Percentiles rank a stretch among this genome's conserved stretches.
Conservation (phyloP, 176 grass and related monocot genomes). For the Phoenix roebelenii region DNA sequence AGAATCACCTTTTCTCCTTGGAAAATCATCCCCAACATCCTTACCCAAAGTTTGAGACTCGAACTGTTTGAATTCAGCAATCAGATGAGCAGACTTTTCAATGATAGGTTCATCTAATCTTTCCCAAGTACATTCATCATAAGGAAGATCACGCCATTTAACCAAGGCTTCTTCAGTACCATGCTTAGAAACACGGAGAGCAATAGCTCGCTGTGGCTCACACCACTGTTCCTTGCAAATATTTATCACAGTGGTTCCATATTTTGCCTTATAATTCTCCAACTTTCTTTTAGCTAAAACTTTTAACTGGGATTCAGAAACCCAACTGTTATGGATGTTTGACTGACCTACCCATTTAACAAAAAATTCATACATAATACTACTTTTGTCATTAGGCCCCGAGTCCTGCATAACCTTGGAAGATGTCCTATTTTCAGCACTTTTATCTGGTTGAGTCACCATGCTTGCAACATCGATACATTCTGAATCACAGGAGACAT, state of each 20-base stretch:
- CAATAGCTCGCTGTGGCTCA: conserved; percentile 71
- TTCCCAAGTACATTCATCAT: conserved; percentile 99
- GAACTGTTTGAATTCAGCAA: conserved; percentile 56
- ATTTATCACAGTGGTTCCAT: conserved; percentile 71
- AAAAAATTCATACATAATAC: conserved; percentile 58
- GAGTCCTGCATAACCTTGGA: conserved; percentile 16
- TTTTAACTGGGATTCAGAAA: conserved; percentile 77
- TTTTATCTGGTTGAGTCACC: conserved; percentile 27
- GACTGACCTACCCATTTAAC: conserved; percentile 92
- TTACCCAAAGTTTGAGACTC: conserved; percentile 61
- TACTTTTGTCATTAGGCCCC: conserved; percentile 15
- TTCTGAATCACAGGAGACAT: conserved; percentile 7
- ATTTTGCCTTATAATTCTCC: conserved; percentile 94
- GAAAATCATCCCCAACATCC: conserved; percentile 30
- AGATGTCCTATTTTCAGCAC: conserved; percentile 29
- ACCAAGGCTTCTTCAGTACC: conserved; percentile 64
- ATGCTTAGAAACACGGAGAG: conserved; percentile 40
- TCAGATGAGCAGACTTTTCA: conserved; percentile 58
- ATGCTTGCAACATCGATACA: not conserved
- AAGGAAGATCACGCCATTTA: conserved; percentile 83
- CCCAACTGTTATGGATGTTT: conserved; percentile 89
- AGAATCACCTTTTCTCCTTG: conserved; percentile 36
- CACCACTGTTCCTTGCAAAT: conserved; percentile 91
- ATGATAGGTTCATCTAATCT: conserved; percentile 77
- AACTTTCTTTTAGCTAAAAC: conserved; percentile 84